Conservation (phyloP, 805 yeast genomes). For the Metschnikowia proteae region DNA sequence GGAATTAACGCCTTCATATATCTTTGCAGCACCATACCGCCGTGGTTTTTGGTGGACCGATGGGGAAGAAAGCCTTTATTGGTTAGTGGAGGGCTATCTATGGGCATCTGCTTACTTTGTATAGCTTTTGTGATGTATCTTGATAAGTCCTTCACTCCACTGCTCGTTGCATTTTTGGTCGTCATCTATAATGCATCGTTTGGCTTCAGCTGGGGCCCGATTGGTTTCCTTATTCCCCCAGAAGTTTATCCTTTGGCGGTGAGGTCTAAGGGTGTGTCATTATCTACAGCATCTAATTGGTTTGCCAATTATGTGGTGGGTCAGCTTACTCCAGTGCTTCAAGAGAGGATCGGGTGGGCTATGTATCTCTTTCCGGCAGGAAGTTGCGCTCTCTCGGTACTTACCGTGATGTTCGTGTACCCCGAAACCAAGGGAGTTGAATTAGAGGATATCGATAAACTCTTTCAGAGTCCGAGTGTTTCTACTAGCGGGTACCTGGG, state of each 20-base stretch:
- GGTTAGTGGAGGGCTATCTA: conserved; percentile 37
- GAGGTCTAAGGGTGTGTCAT: conserved; percentile 42
- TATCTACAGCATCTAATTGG: conserved; percentile 46
- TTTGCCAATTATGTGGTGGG: conserved; percentile 44
- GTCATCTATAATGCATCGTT: conserved; percentile 41
- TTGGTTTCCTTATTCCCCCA: conserved; percentile 43
- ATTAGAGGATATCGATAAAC: conserved; percentile 39
- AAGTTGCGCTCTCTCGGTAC: conserved; percentile 33
- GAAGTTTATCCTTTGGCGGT: conserved; percentile 43
- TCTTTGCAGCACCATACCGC: conserved; percentile 38
- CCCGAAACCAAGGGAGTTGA: conserved; percentile 46
- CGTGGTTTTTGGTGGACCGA: conserved; percentile 44
- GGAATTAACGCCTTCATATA: conserved; percentile 41
- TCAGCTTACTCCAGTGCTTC: conserved; percentile 41
- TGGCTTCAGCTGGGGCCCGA: conserved; percentile 47
- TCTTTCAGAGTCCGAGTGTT: conserved; percentile 28
- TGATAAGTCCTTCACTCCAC: conserved; percentile 32
- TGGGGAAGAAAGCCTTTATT: conserved; percentile 47
- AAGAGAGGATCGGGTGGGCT: conserved; percentile 38
- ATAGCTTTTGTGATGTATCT: conserved; percentile 35
- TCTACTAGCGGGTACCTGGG: conserved; percentile 15
- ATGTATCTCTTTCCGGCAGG: conserved; percentile 40
- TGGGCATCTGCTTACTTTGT: conserved; percentile 34
- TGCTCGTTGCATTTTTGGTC: conserved; percentile 39
- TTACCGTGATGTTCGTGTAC: conserved; percentile 33